A percentile compares a stretch with the other conserved stretches of the same genome.
Evolutionary conservation across 352 stramenopile species (phyloP).

Genomic region (Pythium folliculosum): DNA sequence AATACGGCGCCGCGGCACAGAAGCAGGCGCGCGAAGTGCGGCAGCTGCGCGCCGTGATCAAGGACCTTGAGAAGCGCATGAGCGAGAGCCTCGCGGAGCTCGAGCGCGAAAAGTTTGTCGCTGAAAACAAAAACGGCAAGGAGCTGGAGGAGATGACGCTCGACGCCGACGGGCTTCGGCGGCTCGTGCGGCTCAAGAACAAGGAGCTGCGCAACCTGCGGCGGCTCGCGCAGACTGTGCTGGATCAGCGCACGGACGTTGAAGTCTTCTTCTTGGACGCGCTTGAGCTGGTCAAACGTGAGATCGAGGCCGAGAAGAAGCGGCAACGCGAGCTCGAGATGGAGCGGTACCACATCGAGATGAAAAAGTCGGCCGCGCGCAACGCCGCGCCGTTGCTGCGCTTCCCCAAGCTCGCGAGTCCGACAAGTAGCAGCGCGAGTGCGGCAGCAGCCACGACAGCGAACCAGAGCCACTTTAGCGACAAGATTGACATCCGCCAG

Average conservation of each 20-base stretch:
- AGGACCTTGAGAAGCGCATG: constrained; percentile 79
- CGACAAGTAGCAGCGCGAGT: constrained; percentile 6
- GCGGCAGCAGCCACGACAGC: neutral
- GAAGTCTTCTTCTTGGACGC: constrained; percentile 94
- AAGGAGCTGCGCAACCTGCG: constrained; percentile 91
- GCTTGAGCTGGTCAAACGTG: constrained; percentile 84
- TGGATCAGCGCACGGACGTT: constrained; percentile 90
- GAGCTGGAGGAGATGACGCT: constrained; percentile 85
- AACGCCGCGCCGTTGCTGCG: constrained; percentile 32
- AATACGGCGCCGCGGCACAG: constrained; percentile 85
- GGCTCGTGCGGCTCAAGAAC: constrained; percentile 92
- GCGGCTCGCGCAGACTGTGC: constrained; percentile 87
- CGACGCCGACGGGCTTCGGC: constrained; percentile 83
- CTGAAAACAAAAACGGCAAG: constrained; percentile 47
- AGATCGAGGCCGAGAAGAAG: constrained; percentile 65
- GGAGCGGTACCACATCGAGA: constrained; percentile 55
- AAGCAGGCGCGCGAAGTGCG: constrained; percentile 74
- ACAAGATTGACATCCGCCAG: constrained; percentile 87
- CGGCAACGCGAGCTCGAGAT: constrained; percentile 46
- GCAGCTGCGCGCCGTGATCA: constrained; percentile 68
- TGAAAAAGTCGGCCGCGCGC: constrained; percentile 44
- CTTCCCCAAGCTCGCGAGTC: constrained; percentile 49
- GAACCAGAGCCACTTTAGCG: constrained; percentile 38
- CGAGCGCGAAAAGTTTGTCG: constrained; percentile 62
- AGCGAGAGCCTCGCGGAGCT: constrained; percentile 62